Evolutionary conservation across 2,329 filamentous ascomycete species (phyloP), one percentile per base, ranked within the genome.

Genomic region (Diaporthe helianthi): DNA sequence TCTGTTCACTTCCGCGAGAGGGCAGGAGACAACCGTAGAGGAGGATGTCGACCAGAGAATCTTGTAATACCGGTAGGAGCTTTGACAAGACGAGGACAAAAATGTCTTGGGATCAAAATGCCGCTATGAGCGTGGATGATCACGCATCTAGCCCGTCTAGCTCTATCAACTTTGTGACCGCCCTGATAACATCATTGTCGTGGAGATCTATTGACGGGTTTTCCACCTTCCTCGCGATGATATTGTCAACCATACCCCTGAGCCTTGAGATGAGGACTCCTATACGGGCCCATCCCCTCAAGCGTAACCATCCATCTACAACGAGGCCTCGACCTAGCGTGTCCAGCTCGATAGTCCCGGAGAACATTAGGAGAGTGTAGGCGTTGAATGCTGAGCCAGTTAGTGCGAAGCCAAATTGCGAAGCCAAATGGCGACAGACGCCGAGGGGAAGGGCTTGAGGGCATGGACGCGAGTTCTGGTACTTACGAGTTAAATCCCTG

Each of bases 201-300:
- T 82, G 82, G 44, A 90, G 77, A 54, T 89, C 87, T 69, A 87
- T 77, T 15, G 65, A 58, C 5, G 52, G 52, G 72, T 92, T 89
- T 77, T 94, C 93, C 60, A 98, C 89, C 80, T 94, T 94, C 73
- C 87, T 85, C 69, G 92, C 92, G 75, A 99, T 87, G 71, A 97
- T 85, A 73, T 91, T 89, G 81, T 99, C 96, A 66, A 99, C 85
- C 90, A 98, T 92, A 69, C 90, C 89, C 72, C 96, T 86, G 73
- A 99, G 80, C 72, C 95, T 85, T 54, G 91, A 92, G 3, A 97
- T 91, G 73, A 99, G 80, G 15, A 98, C 95, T 36, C 95, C 96
- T 72, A 99, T 96, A 55, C 96, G 88, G 1, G 96, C 95, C 96
- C 96, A 99, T 0, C 96, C 96, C 29, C 93, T 87, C 38, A 99